Conservation (phyloP, 352 stramenopile genomes). For the Blastocystis sp. region DNA sequence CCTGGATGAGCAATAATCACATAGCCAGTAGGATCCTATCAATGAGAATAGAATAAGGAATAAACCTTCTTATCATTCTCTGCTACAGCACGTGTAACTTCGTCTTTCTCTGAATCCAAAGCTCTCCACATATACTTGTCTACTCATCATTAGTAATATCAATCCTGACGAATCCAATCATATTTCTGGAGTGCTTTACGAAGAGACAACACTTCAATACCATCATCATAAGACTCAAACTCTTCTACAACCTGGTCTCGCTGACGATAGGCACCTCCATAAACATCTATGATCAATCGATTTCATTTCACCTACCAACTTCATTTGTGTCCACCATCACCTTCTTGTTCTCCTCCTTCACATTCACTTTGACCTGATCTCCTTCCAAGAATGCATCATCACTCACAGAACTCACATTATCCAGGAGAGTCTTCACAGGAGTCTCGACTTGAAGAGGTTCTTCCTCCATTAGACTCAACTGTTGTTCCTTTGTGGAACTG, state of each 20-base stretch:
- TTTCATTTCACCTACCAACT: background rate
- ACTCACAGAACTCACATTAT: background rate
- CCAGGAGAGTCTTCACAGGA: background rate
- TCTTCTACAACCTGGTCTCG: slow-evolving; percentile 37
- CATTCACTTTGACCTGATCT: background rate
- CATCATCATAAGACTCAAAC: slow-evolving; percentile 47
- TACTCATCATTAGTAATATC: background rate
- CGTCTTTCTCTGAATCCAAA: slow-evolving; percentile 26
- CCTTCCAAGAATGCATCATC: slow-evolving; percentile 36
- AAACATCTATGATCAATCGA: background rate
- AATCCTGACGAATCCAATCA: background rate
- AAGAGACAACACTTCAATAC: slow-evolving; percentile 47
- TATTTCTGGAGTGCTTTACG: slow-evolving; percentile 48
- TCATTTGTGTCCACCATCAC: slow-evolving; percentile 11
- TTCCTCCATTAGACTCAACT: no score
- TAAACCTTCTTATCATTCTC: slow-evolving; percentile 42
- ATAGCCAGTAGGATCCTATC: slow-evolving; percentile 57
- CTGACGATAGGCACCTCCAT: slow-evolving; percentile 42
- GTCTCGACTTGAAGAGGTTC: background rate
- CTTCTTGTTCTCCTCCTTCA: background rate
- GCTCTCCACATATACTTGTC: slow-evolving; percentile 60
- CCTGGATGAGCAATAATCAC: slow-evolving; percentile 61
- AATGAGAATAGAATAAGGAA: background rate
- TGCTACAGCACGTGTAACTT: slow-evolving; percentile 46
- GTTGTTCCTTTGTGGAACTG: no score